Evolutionary conservation across 331 rosid species (phyloP).

Genomic region (Acacia concinna): DNA sequence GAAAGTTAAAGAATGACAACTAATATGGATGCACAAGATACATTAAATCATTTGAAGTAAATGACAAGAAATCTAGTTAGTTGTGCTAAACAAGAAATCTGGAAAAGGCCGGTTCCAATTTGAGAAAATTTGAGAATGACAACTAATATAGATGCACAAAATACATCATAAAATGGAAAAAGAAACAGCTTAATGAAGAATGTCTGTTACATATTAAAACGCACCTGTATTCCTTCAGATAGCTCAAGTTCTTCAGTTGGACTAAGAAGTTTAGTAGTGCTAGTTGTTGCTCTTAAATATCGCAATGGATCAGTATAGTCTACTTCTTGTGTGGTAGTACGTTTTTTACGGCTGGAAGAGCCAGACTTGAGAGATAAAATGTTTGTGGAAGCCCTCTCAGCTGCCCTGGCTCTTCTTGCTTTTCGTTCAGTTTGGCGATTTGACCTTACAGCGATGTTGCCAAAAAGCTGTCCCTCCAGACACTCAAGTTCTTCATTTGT

Average conservation of each 20-base stretch:
- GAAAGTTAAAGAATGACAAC: background rate
- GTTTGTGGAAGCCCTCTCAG: constrained; percentile 70
- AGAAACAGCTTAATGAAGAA: constrained; percentile 18
- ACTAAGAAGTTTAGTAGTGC: constrained; percentile 69
- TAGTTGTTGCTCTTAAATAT: constrained; percentile 75
- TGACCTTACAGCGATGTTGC: constrained; percentile 68
- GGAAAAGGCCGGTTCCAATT: background rate
- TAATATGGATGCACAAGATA: constrained; percentile 9
- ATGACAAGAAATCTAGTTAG: background rate
- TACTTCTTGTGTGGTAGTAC: constrained; percentile 63
- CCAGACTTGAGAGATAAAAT: constrained; percentile 63
- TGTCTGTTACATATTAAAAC: constrained; percentile 14
- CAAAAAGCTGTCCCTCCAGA: constrained; percentile 53
- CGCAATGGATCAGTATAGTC: constrained; percentile 88
- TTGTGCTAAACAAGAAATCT: constrained; percentile 1
- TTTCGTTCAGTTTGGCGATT: constrained; percentile 82
- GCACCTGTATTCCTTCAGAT: constrained; percentile 95
- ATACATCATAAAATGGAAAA: background rate
- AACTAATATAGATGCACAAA: constrained; percentile 9
- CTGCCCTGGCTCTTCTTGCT: constrained; percentile 78
- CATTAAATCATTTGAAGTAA: background rate
- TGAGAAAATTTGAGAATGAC: background rate
- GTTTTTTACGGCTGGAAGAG: constrained; percentile 67
- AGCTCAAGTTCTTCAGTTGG: constrained; percentile 70
- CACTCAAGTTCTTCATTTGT: constrained; percentile 61